Evolutionary conservation across 352 stramenopile species (phyloP).

Genomic region (Pseudoperonospora humuli): DNA sequence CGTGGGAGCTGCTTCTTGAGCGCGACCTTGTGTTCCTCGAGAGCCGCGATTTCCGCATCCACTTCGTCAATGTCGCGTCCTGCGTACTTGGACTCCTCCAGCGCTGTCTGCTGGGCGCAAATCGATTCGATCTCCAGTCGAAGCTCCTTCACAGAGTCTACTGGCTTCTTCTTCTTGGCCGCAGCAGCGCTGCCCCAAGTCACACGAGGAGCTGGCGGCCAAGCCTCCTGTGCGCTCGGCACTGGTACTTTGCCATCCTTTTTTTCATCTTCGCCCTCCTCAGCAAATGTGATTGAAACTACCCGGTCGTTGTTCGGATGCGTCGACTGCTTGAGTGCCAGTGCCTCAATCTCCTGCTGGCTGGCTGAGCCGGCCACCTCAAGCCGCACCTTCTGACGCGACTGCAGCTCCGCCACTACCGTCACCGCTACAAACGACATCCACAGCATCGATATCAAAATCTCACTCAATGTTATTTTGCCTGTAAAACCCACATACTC

Average conservation of each 20-base stretch:
- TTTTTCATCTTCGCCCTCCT: conserved; percentile 37
- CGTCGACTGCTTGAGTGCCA: conserved; percentile 40
- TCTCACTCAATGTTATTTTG: not conserved
- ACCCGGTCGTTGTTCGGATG: conserved; percentile 37
- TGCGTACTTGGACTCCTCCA: conserved; percentile 67
- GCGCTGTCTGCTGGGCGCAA: conserved; percentile 40
- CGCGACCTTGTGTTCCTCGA: conserved; percentile 63
- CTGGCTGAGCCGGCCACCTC: conserved; percentile 45
- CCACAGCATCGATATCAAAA: not conserved
- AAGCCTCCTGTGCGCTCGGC: conserved; percentile 29
- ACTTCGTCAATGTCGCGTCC: conserved; percentile 73
- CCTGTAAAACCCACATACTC: conserved; percentile 31
- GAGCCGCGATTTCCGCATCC: conserved; percentile 58
- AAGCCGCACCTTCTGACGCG: conserved; percentile 42
- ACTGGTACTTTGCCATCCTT: conserved; percentile 1
- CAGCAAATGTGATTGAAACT: conserved; percentile 51
- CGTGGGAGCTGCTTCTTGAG: conserved; percentile 63
- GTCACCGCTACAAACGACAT: conserved; percentile 34
- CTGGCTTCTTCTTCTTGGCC: conserved; percentile 14
- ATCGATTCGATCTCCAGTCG: conserved; percentile 53
- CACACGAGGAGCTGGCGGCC: conserved; percentile 38
- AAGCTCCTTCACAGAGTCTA: conserved; percentile 23
- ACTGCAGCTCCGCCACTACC: conserved; percentile 52
- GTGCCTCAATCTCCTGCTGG: conserved; percentile 55
- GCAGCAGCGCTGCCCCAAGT: conserved; percentile 40